These are phyloP conservation scores for Aristolochia fimbriata DNA, from an alignment of 164 flowering plant species.

Conservation along the genomic window DNA sequence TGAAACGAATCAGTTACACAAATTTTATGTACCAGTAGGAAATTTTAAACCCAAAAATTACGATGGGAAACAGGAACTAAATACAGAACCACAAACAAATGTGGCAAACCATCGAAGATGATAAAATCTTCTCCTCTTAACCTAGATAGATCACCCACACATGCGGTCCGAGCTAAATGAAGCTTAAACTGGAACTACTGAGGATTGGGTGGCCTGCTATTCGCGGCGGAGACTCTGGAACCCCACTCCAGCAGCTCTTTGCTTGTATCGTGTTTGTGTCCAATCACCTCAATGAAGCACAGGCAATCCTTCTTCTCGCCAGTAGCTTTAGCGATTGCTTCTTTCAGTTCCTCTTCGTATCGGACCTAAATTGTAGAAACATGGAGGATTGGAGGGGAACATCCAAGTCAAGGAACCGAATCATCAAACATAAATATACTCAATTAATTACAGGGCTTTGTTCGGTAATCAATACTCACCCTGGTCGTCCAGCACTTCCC, in stretches of 20 bases:
- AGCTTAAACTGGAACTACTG: conserved; percentile 22
- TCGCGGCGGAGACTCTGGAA: conserved; percentile 75
- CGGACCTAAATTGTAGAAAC: conserved; percentile 26
- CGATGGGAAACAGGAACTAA: too few relatives aligned
- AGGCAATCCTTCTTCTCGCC: conserved; percentile 49
- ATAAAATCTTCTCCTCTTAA: background rate
- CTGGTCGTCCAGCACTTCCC: conserved; percentile 40
- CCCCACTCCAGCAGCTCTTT: conserved; percentile 85
- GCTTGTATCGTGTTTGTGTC: conserved; percentile 81
- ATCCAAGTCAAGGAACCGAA: background rate
- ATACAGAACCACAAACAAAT: too few relatives aligned
- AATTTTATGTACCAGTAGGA: too few relatives aligned
- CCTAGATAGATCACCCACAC: too few relatives aligned
- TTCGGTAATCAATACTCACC: too few relatives aligned
- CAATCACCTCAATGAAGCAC: conserved; percentile 81
- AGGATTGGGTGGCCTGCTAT: conserved; percentile 75
- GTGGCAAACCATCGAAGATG: too few relatives aligned
- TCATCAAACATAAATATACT: too few relatives aligned
- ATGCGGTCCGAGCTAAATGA: too few relatives aligned
- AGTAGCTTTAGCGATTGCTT: conserved; percentile 54
- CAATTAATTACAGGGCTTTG: too few relatives aligned
- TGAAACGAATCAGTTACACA: too few relatives aligned
- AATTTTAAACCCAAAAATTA: too few relatives aligned
- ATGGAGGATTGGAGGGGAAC: too few relatives aligned
- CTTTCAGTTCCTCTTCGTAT: conserved; percentile 53